phyloP scores from a whole-genome alignment of 495 filamentous ascomycete species.

The Thermochaetoides thermophila region DNA sequence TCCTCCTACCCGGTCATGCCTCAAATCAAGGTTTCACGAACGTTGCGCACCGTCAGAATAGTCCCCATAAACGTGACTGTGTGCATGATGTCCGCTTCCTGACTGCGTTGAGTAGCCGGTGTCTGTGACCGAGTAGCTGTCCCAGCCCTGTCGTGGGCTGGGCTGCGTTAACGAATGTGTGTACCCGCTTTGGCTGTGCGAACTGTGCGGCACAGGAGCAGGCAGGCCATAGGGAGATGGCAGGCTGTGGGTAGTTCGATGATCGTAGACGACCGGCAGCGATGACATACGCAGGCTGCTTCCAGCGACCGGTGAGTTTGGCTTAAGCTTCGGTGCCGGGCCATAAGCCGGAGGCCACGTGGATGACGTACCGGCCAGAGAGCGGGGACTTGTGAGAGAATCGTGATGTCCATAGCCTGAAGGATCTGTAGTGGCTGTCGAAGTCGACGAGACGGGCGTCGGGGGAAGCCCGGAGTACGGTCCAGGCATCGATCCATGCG shows the following conservation, averaged over 20 bases:
- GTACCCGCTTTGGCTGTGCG: conserved; percentile 16
- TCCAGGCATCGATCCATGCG: conserved; percentile 19
- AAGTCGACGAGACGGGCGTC: conserved; percentile 19
- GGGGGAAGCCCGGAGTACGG: conserved; percentile 26
- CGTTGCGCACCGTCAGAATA: conserved; percentile 29
- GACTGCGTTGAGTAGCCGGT: conserved; percentile 19
- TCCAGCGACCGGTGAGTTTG: conserved; percentile 12
- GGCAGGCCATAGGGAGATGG: conserved; percentile 15
- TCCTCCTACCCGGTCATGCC: neutral
- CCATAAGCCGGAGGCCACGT: conserved; percentile 23
- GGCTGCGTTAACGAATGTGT: conserved; percentile 13
- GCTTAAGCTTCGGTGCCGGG: conserved; percentile 17
- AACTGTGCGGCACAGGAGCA: conserved; percentile 19
- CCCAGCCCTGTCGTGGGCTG: conserved; percentile 18
- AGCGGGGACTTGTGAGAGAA: conserved; percentile 27
- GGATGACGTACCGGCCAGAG: conserved; percentile 21
- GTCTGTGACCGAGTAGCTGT: conserved; percentile 23
- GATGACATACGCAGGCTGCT: conserved; percentile 15
- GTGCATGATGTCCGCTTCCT: conserved; percentile 12
- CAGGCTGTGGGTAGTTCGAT: conserved; percentile 13
- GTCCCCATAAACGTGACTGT: conserved; percentile 19
- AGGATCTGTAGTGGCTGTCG: conserved; percentile 7
- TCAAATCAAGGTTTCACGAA: conserved; percentile 13
- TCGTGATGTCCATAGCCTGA: conserved; percentile 26
- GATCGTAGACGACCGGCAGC: conserved; percentile 18